Evolutionary conservation across 2,329 filamentous ascomycete genomes (phyloP), one percentile per base, ranked within the genome.

Genomic region (Microcera coccophila): DNA sequence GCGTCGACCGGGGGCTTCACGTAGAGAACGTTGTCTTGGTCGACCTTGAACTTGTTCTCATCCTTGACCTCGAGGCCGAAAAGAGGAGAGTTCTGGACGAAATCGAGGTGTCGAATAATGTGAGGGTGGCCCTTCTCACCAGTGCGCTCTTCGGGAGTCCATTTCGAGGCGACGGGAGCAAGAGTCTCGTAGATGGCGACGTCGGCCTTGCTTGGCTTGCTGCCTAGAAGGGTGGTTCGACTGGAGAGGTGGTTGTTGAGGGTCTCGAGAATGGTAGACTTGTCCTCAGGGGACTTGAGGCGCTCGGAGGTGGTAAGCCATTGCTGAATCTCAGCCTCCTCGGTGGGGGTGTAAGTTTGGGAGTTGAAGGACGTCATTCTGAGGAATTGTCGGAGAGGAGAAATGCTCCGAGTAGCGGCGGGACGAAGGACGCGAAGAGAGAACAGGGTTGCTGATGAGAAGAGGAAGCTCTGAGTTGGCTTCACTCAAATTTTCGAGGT

Each of bases 71-170:
- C 77, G 47, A 95, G 74, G 15, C 76, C 83, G 51, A 84, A 84
- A 49, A 94, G 76, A 35, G 82, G 74, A 36, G 87, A 85, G 72
- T 95, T 95, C 75, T 97, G 91, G 52, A 97, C 87, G 64, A 96
- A 95, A 71, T 96, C 91, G 61, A 96, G 69, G 65, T 88, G 86
- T 54, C 91, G 87, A 44, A 96, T 87, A 54, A 97, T 86, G 70
- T 97, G 84, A 50, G 94, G 90, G 66, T 85, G 85, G 48, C 91
- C 91, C 51, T 89, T 78, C 72, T 95, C 82, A 49, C 91, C 91
- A 17, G 91, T 95, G 62, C 87, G 82, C 76, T 95, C 81, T 71
- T 96, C 90, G 36, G 85, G 70, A 3, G 78, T 79, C 91, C 91
- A 97, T 52, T 75, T 74, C 61, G 84, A 79, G 46, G 95, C 87